phyloP scores from a whole-genome alignment of 1,284 basidiomycete genomes.

The Cryptococcus sp. region DNA sequence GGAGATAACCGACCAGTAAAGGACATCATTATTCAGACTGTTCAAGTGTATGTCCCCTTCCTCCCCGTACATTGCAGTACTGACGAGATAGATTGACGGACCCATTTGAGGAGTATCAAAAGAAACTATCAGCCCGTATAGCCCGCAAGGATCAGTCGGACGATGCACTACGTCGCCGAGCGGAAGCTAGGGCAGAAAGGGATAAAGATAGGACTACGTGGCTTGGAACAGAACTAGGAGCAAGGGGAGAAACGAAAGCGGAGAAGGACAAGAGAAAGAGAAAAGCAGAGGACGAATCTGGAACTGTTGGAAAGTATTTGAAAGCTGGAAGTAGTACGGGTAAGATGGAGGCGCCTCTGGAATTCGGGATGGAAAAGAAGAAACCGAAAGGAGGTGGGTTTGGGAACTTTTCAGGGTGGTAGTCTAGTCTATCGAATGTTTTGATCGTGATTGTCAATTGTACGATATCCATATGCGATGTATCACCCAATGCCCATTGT shows the following conservation, averaged over 20 bases:
- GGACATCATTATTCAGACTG: constrained; percentile 57
- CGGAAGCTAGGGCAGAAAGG: constrained; percentile 41
- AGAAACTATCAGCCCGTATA: constrained; percentile 42
- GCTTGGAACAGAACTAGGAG: constrained; percentile 48
- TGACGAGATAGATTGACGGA: constrained; percentile 43
- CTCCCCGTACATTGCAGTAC: too few relatives aligned
- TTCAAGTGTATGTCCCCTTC: constrained; percentile 37
- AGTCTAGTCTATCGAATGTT: constrained; percentile 9
- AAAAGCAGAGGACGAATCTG: constrained; percentile 31
- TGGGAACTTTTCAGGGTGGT: constrained; percentile 49
- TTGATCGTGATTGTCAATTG: too few relatives aligned
- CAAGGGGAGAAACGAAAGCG: constrained; percentile 33
- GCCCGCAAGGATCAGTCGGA: constrained; percentile 41
- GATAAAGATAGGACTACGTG: constrained; percentile 51
- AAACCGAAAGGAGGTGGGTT: constrained; percentile 49
- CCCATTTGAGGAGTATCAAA: constrained; percentile 50
- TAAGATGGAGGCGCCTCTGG: constrained; percentile 10
- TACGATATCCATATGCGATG: too few relatives aligned
- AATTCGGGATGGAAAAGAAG: constrained; percentile 46
- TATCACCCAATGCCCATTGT: too few relatives aligned
- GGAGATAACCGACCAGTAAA: constrained; percentile 76
- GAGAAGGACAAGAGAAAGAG: constrained; percentile 32
- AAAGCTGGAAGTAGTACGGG: constrained; percentile 6
- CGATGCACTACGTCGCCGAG: constrained; percentile 38
- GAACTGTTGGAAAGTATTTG: constrained; percentile 50